These are phyloP conservation scores for Tetratostichococcus sp. DNA, from an alignment of 139 green algal genomes.

Conservation along the genomic window DNA sequence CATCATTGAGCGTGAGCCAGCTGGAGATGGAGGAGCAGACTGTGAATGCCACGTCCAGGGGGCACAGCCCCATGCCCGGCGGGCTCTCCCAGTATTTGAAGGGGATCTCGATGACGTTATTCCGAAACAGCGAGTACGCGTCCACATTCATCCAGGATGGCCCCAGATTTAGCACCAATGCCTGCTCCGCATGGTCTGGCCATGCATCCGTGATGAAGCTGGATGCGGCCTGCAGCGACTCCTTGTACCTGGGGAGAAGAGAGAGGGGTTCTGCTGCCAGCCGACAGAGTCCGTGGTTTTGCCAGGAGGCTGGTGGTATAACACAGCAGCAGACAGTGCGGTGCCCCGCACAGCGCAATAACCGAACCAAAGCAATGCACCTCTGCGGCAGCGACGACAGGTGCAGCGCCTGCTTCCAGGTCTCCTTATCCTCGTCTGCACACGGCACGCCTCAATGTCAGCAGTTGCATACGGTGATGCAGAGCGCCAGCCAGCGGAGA, in stretches of 20 bases:
- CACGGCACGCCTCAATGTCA: not conserved
- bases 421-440: slow-evolving; percentile 27
- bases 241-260: slow-evolving; percentile 14
- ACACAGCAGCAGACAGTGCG: no score
- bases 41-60: slow-evolving; percentile 36
- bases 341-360: no score
- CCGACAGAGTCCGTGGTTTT: no score
- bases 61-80: slow-evolving; percentile 26
- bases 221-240: slow-evolving; percentile 9
- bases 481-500: no score
- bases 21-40: slow-evolving; percentile 29
- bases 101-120: slow-evolving; percentile 31
- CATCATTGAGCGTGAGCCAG: slow-evolving; percentile 33
- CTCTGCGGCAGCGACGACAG: slow-evolving; percentile 20
- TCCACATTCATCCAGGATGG: slow-evolving; percentile 16
- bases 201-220: not conserved
- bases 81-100: slow-evolving; percentile 35
- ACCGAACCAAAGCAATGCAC: not conserved
- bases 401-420: slow-evolving; percentile 31
- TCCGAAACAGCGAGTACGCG: slow-evolving; percentile 20
- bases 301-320: no score
- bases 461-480: no score
- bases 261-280: no score
- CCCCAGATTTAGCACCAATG: slow-evolving; percentile 29
- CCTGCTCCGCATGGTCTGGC: not conserved